phyloP scores from a whole-genome alignment of 192 early-diverging fungal genomes.

The Coemansia biformis region DNA sequence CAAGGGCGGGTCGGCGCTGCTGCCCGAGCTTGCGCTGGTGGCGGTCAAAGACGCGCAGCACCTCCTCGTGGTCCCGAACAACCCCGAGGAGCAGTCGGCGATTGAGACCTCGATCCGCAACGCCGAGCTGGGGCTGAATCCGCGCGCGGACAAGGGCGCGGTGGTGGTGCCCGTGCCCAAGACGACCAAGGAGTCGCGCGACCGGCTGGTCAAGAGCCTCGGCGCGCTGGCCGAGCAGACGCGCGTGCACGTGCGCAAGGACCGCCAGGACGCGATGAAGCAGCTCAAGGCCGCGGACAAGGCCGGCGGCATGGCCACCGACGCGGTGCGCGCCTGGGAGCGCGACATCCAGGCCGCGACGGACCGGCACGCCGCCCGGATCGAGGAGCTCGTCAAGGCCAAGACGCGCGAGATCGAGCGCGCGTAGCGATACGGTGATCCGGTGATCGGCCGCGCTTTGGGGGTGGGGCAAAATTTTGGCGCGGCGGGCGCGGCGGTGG shows the following conservation, averaged over 20 bases:
- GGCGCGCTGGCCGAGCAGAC: conserved; percentile 59
- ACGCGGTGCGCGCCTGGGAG: conserved; percentile 54
- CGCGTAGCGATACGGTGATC: conserved; percentile 6
- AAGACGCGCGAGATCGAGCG: conserved; percentile 66
- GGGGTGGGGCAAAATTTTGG: conserved; percentile 8
- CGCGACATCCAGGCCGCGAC: conserved; percentile 62
- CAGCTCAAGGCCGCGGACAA: conserved; percentile 64
- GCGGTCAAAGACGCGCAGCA: conserved; percentile 79
- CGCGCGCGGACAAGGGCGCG: conserved; percentile 63
- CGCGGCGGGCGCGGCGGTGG: not conserved
- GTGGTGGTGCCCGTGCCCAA: conserved; percentile 77
- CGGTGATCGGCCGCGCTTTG: conserved; percentile 6
- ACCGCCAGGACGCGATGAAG: conserved; percentile 70
- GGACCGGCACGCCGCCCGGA: conserved; percentile 58
- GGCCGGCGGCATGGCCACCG: conserved; percentile 46
- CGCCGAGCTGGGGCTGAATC: conserved; percentile 75
- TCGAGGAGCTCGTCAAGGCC: conserved; percentile 61
- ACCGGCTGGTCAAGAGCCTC: conserved; percentile 62
- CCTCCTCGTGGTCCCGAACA: conserved; percentile 71
- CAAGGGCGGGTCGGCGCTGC: conserved; percentile 50
- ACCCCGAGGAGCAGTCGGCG: conserved; percentile 58
- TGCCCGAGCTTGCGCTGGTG: conserved; percentile 69
- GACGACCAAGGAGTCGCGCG: conserved; percentile 73
- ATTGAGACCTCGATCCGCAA: conserved; percentile 75
- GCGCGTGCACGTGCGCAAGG: conserved; percentile 60